Evolutionary conservation across 2,329 filamentous ascomycete genomes (phyloP), one percentile per base, ranked within the genome.

Genomic region (Penicillium aurantiogriseum): DNA sequence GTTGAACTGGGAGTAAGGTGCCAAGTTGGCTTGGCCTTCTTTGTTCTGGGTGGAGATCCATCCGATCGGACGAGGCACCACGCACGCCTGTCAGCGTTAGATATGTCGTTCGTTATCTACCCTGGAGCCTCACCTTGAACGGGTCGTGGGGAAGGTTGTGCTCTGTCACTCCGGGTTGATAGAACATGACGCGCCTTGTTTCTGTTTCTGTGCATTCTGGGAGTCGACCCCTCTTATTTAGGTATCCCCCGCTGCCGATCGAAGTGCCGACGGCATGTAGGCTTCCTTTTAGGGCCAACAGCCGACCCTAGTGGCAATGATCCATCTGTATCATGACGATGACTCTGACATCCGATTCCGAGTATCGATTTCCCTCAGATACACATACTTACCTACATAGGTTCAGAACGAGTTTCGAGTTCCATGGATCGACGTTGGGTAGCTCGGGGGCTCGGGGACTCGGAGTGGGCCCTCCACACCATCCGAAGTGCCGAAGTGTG

Each of bases 121-220:
- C 78, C 81, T 56, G 29, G 31, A 33, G 27, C 40, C 31, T 51
- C 63, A 80, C 79, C 72, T 85, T 85, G 76, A 84, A 85, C 3
- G 82, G 81, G 62, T 84, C 82, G 62, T 81, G 73, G 0, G 81
- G 80, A 0, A 85, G 74, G 11, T 77, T 76, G 39, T 84, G 82
- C 21, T 79, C 74, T 8, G 81, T 83, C 39, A 77, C 77, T 40
- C 81, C 81, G 80, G 73, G 68, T 84, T 47, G 19, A 10, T 47
- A 84, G 69, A 83, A 84, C 74, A 84, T 80, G n/a, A 23, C 10
- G 19, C 17, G 19, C 27, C n/a, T 31, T 48, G 5, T 13, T 35
- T 35, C n/a, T 27, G 46, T 25, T 25, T 36, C 39, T 17, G 13
- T 42, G 39, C 39, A 23, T 42, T 42, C 39, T 42, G 11, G 39